phyloP scores from a whole-genome alignment of 352 stramenopile species.

The Lagenidium sp. region DNA sequence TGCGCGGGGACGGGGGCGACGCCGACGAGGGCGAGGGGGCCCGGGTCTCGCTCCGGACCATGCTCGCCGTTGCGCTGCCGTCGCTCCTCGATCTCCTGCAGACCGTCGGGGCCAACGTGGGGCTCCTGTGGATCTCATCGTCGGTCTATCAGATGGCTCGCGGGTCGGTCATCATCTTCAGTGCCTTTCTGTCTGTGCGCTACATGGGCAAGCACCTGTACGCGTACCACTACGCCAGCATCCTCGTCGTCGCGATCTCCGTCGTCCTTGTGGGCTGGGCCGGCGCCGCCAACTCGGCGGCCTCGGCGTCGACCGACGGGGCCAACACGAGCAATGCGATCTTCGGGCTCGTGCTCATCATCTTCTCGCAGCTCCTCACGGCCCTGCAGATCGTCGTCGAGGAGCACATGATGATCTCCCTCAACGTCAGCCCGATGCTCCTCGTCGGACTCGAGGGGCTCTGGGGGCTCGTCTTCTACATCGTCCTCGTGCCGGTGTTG shows the following conservation, averaged over 20 bases:
- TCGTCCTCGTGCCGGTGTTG: conserved; percentile 58
- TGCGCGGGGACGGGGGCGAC: conserved; percentile 11
- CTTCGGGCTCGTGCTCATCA: conserved; percentile 69
- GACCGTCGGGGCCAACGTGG: conserved; percentile 83
- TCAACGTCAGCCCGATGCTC: conserved; percentile 83
- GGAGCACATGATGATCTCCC: conserved; percentile 77
- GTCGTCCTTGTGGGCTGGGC: conserved; percentile 66
- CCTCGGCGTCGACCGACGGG: conserved; percentile 10
- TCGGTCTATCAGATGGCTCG: conserved; percentile 89
- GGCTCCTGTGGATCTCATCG: conserved; percentile 81
- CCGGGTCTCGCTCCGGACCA: conserved; percentile 36
- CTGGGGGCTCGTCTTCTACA: conserved; percentile 80
- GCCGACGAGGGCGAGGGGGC: conserved; percentile 5
- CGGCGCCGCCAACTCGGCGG: conserved; percentile 10
- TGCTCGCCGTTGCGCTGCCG: conserved; percentile 51
- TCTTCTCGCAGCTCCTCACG: conserved; percentile 70
- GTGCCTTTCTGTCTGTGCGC: conserved; percentile 72
- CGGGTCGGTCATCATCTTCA: conserved; percentile 89
- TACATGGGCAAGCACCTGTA: conserved; percentile 80
- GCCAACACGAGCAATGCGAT: conserved; percentile 36
- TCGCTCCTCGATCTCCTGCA: conserved; percentile 76
- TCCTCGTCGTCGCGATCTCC: conserved; percentile 60
- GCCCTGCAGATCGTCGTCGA: conserved; percentile 87
- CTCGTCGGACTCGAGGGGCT: conserved; percentile 82
- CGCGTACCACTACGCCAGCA: conserved; percentile 82